These are phyloP conservation scores for Apiospora malaysiana DNA, from an alignment of 2,329 filamentous ascomycete genomes.

Conservation along the genomic window DNA sequence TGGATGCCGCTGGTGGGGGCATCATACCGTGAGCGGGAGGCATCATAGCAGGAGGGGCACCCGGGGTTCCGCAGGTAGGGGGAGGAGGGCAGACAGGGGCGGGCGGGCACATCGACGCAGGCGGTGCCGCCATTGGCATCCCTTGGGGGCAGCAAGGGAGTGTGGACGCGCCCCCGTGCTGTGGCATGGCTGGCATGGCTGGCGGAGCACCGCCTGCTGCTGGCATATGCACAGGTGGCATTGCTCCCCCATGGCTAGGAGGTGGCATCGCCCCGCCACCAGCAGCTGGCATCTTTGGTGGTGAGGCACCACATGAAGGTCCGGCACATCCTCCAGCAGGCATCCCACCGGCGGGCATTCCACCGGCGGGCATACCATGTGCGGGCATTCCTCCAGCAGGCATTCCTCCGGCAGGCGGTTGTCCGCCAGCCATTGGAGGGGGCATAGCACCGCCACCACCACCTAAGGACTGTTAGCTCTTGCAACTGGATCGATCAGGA, in stretches of 20 bases:
- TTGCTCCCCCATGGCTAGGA: neutral
- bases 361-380: neutral
- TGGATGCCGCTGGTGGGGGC: neutral
- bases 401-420: neutral
- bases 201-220: neutral
- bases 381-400: neutral
- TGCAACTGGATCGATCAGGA: neutral
- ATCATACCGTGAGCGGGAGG: neutral
- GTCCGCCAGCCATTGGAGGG: neutral
- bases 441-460: neutral
- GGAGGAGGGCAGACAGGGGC: neutral
- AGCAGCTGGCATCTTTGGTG: neutral
- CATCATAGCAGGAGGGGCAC: neutral
- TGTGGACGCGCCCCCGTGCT: neutral
- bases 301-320: neutral
- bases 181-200: neutral
- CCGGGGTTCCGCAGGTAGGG: neutral
- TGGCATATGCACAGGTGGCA: neutral
- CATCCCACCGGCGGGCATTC: neutral
- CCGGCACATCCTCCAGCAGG: neutral
- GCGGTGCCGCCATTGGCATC: neutral
- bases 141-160: conserved; percentile 6
- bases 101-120: neutral
- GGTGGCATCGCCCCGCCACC: no score
- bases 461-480: neutral